phyloP scores from a whole-genome alignment of 306 rosid genomes.

The Glycine tomentella region DNA sequence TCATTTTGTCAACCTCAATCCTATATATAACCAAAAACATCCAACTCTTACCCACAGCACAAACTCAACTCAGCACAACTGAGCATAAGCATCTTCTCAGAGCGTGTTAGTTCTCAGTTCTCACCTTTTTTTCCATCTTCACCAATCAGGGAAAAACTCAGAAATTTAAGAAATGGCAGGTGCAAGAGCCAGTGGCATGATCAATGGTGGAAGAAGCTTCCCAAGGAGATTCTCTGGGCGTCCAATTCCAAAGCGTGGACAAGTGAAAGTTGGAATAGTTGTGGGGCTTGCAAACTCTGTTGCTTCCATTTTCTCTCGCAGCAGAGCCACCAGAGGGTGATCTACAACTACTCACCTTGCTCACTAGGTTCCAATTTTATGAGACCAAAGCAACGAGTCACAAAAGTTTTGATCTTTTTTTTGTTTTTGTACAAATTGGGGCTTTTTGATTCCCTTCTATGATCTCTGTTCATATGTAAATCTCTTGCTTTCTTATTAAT shows the following conservation, averaged over 20 bases:
- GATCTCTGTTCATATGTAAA: conserved; percentile 30
- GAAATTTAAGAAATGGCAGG: conserved; percentile 45
- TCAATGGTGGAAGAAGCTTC: conserved; percentile 50
- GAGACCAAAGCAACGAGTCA: too few species aligned
- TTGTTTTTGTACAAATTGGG: conserved; percentile 38
- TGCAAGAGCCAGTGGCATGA: conserved; percentile 40
- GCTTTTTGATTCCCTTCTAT: neutral
- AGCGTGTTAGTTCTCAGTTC: neutral
- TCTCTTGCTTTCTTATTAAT: conserved; percentile 17
- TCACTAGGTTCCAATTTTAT: neutral
- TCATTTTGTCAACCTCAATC: neutral
- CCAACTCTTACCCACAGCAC: neutral
- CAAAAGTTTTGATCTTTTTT: conserved; percentile 14
- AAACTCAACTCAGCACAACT: neutral
- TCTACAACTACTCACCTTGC: neutral
- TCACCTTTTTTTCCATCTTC: neutral
- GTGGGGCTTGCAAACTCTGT: conserved; percentile 70
- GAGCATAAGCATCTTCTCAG: neutral
- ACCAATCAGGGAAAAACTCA: neutral
- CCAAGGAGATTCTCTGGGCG: conserved; percentile 50
- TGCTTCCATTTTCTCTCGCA: conserved; percentile 66
- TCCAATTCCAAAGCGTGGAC: conserved; percentile 75
- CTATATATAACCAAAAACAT: conserved; percentile 21
- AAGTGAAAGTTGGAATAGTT: conserved; percentile 69
- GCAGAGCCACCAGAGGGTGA: neutral